Conservation (phyloP, 805 yeast genomes). For the Tetrapisispora taiwanensis region DNA sequence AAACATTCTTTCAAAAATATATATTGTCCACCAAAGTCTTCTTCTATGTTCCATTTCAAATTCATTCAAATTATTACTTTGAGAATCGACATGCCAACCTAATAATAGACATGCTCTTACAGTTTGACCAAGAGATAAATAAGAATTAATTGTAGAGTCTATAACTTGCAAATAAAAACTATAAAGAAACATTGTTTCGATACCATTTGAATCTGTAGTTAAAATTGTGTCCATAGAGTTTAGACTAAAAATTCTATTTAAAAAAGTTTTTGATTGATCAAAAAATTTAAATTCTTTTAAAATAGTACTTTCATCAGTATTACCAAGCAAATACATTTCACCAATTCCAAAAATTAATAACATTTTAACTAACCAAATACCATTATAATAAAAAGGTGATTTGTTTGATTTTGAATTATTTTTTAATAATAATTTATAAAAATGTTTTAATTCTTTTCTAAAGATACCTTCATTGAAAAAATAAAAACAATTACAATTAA, state of each 20-base stretch:
- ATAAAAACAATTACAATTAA: constrained; percentile 77
- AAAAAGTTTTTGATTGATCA: neutral
- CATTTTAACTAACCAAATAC: constrained; percentile 74
- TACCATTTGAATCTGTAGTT: constrained; percentile 48
- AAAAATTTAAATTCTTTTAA: constrained; percentile 1
- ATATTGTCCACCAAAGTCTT: constrained; percentile 79
- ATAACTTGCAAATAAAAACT: constrained; percentile 78
- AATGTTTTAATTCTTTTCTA: constrained; percentile 51
- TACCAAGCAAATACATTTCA: constrained; percentile 51
- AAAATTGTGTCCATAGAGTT: constrained; percentile 1
- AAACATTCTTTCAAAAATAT: constrained; percentile 73
- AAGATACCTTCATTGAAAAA: constrained; percentile 76
- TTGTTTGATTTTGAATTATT: constrained; percentile 19
- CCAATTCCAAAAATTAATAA: constrained; percentile 67
- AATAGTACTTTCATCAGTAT: neutral
- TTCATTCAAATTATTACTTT: constrained; percentile 51
- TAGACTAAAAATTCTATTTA: neutral
- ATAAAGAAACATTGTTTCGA: constrained; percentile 62
- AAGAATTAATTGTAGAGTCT: constrained; percentile 73
- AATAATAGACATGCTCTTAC: constrained; percentile 58
- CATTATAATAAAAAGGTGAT: constrained; percentile 44
- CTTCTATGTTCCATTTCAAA: constrained; percentile 76
- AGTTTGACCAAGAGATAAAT: constrained; percentile 71
- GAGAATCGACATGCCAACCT: constrained; percentile 79
- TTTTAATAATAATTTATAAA: constrained; percentile 30